Percentiles rank a stretch among this genome's conserved stretches.
phyloP scores from a whole-genome alignment of 192 early-diverging fungal species.

The Umbelopsis sp. region DNA sequence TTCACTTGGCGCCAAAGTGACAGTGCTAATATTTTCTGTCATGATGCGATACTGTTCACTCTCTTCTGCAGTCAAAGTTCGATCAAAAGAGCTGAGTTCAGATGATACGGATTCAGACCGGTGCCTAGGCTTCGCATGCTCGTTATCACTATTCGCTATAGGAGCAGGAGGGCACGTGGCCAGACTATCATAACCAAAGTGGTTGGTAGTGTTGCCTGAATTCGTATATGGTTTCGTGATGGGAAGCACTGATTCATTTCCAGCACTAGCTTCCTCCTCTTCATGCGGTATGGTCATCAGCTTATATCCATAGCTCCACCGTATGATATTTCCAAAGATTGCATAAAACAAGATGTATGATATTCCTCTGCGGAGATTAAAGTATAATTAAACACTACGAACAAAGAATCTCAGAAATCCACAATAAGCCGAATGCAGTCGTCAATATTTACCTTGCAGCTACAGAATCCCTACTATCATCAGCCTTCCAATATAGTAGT shows the following conservation, averaged over 20 bases:
- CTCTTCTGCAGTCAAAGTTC: constrained; percentile 4
- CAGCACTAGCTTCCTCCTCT: background rate
- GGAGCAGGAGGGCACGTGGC: background rate
- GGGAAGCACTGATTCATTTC: background rate
- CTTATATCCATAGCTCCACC: constrained; percentile 80
- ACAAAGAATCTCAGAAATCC: background rate
- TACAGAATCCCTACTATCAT: constrained; percentile 47
- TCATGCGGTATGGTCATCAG: constrained; percentile 42
- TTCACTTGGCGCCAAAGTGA: constrained; percentile 10
- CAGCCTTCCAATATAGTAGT: constrained; percentile 42
- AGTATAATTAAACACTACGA: background rate
- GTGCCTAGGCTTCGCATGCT: background rate
- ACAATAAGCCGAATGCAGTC: background rate
- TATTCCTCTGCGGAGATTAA: constrained; percentile 56
- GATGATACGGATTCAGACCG: constrained; percentile 2
- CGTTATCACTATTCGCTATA: background rate
- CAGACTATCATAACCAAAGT: constrained; percentile 11
- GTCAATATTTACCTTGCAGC: constrained; percentile 48
- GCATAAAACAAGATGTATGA: constrained; percentile 82
- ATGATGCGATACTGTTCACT: background rate
- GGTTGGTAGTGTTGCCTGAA: background rate
- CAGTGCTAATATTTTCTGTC: background rate
- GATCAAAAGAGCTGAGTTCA: constrained; percentile 3
- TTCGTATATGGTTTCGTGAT: background rate
- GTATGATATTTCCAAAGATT: constrained; percentile 78